Conservation (phyloP, 2,329 filamentous ascomycete genomes). For the Paecilomyces sp. region DNA sequence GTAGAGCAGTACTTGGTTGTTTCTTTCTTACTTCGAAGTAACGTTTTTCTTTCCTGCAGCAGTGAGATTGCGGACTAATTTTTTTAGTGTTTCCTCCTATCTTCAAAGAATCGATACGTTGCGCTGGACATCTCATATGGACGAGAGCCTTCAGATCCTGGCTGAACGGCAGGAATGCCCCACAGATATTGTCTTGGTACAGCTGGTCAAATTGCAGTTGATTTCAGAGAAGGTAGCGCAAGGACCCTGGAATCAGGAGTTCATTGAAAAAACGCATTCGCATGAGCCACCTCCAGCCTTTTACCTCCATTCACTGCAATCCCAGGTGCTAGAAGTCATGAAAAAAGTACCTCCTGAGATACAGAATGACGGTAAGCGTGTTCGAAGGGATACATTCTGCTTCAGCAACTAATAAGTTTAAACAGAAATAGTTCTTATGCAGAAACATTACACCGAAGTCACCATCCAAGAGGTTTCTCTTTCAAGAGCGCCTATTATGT, state of each 20-base stretch:
- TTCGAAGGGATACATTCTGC: neutral
- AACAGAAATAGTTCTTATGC: constrained; percentile 6
- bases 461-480: constrained; percentile 11
- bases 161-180: neutral
- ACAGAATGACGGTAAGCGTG: constrained; percentile 2
- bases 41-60: neutral
- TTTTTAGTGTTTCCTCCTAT: neutral
- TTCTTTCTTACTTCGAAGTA: constrained; percentile 36
- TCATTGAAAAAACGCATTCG: neutral
- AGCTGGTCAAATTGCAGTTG: neutral
- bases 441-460: constrained; percentile 9
- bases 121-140: neutral
- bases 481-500: constrained; percentile 1
- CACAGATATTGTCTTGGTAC: neutral
- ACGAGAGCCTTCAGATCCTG: neutral
- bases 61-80: neutral
- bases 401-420: neutral
- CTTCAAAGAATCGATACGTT: neutral
- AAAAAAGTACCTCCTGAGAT: neutral
- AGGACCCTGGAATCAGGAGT: constrained; percentile 1
- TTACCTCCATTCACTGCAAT: constrained; percentile 6
- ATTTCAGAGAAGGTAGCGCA: neutral
- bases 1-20: constrained; percentile 41
- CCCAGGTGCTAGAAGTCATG: constrained; percentile 1
- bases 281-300: constrained; percentile 1